Evolutionary conservation across 306 rosid genomes (phyloP), one percentile per base, ranked within the genome.

Genomic region (Corylus americana): DNA sequence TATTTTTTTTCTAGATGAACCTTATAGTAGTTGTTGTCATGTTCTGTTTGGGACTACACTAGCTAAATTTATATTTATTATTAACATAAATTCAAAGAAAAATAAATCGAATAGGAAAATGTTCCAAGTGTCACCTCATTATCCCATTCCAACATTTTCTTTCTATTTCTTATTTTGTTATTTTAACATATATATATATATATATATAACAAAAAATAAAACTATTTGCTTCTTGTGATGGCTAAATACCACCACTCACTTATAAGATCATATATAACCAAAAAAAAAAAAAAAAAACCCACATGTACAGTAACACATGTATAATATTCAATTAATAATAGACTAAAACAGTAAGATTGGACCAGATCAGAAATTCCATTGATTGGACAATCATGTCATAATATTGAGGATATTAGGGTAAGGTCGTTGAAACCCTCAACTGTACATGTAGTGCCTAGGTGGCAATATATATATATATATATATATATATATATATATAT

Each of bases 91-190:
- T 5, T 42, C 6, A 5, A 42, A 29, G 4, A 73, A 57, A 74
- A 78, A 73, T 66, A 57, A 74, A 74, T 74, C 27, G 29, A 44
- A 58, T 37, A 11, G 49, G 54, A 58, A 18, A 55, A 58, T 22
- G 47, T 35, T 68, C 70, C 55, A 51, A 44, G 42, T 80, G 55
- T 74, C 76, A 53, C 29, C 39, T 54, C 17, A 42, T 31, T 31
- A 31, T 54, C 81, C 44, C 13, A 12, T 57, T 20, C 17, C 31
- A 61, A 61, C 68, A 20, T 25, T 20, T 61, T 17, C 59, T 18
- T 18, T 55, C 59, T 55, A 18, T 18, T 55, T 18, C 59, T 17
- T 3, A 17, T 18, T 55, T 18, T 18, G 10, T 55, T 55, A 55
- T 6, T 16, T 55, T 18, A 55, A 55, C 25, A 55, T 17, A 18